These are phyloP conservation scores for Incumbomyces delicatus DNA, from an alignment of 2,329 filamentous ascomycete species.

Conservation along the genomic window DNA sequence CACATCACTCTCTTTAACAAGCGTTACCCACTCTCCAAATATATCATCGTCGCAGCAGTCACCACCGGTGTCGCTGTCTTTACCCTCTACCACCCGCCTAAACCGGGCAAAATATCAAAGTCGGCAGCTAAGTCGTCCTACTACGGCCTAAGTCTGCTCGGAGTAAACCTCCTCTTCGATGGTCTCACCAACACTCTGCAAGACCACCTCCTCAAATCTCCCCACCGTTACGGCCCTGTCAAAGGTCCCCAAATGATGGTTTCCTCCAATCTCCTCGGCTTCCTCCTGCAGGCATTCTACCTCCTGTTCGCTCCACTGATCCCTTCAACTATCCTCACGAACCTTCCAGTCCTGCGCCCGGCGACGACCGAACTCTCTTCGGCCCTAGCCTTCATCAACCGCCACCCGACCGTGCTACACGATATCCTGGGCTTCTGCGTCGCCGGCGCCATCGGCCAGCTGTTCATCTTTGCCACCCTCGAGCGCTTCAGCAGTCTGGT, in stretches of 20 bases:
- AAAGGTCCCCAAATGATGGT: slow-evolving; percentile 99
- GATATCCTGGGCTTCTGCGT: slow-evolving; percentile 84
- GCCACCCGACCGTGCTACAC: slow-evolving; percentile 71
- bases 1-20: slow-evolving; percentile 86
- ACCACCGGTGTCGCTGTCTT: slow-evolving; percentile 91
- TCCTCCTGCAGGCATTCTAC: slow-evolving; percentile 64
- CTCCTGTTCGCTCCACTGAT: slow-evolving; percentile 71
- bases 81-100: slow-evolving; percentile 70
- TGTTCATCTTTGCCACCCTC: slow-evolving; percentile 96
- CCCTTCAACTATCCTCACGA: slow-evolving; percentile 59
- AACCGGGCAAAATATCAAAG: slow-evolving; percentile 38
- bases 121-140: slow-evolving; percentile 56
- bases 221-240: slow-evolving; percentile 60
- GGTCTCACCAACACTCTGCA: slow-evolving; percentile 94
- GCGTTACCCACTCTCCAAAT: slow-evolving; percentile 90
- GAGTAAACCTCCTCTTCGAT: slow-evolving; percentile 87
- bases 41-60: slow-evolving; percentile 81
- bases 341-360: slow-evolving; percentile 39
- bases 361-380: slow-evolving; percentile 63
- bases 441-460: slow-evolving; percentile 85
- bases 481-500: slow-evolving; percentile 85
- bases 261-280: slow-evolving; percentile 83
- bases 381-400: slow-evolving; percentile 70
- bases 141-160: slow-evolving; percentile 66
- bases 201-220: slow-evolving; percentile 75